Base-by-base conservation (phyloP, 2,329 filamentous ascomycete genomes). In the Escovopsis sp. region DNA sequence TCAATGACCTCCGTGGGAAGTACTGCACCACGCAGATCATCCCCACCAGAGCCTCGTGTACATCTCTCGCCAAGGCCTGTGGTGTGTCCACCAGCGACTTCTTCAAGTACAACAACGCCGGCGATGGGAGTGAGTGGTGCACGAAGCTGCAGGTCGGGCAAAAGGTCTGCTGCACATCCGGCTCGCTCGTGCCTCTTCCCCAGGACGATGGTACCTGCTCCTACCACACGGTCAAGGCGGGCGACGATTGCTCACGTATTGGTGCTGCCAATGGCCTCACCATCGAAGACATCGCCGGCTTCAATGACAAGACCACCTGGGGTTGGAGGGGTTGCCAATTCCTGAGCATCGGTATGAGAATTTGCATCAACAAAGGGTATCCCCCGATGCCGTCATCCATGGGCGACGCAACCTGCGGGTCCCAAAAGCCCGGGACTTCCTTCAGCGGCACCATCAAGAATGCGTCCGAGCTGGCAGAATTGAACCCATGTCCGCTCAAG, bases 11-110 rank as follows among this genome's bases (percentile, higher is more conserved):
- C 15, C 8, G 11, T 3, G 6, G 12, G 2, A 15, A 33, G n/a
- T 40, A 40, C 35, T 42, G 40, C 18, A 37, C 34, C 7, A 42
- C 33, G 3, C n/a, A 38, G 12, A 4, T 11, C 11, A 35, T 42
- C n/a, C 12, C 8, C 12, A 12, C 12, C 52, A 61, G 60, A 2
- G 62, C 68, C 40, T 48, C 53, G 36, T 69, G 67, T 36, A 53
- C 44, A 0, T 45, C 56, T 0, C 50, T 70, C 0, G 64, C 63
- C 0, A 40, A 48, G 5, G 52, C 53, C 33, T 70, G 66, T 42
- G 58, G 61, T 4, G 63, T 70, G 12, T 58, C 59, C 0, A 46
- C 48, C 2, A 39, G 48, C 10, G 53, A 68, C 36, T 62, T 69
- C 38, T 56, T 47, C 12, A 58, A 60, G 41, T 65, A 58, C 47